Conservation (phyloP, 1,284 basidiomycete genomes). For the Thelephora terrestris region DNA sequence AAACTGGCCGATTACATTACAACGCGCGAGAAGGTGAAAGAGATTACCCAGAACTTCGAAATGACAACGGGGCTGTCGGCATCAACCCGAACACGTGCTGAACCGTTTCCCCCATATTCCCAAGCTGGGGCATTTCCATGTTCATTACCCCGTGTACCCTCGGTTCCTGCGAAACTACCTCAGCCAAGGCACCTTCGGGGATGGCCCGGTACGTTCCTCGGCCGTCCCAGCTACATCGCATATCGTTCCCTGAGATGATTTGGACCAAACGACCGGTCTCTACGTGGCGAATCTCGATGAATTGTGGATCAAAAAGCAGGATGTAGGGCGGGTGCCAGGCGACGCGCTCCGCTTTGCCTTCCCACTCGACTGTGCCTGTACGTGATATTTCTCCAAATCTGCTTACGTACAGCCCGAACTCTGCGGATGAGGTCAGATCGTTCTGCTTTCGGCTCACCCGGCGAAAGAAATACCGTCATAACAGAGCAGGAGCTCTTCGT, state of each 20-base stretch:
- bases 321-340: slow-evolving; percentile 87
- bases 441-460: neutral
- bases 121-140: slow-evolving; percentile 33
- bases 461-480: slow-evolving; percentile 62
- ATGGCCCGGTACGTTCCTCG: slow-evolving; percentile 41
- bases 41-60: slow-evolving; percentile 49
- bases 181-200: slow-evolving; percentile 29
- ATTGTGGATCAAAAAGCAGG: too few relatives aligned
- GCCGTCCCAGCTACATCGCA: slow-evolving; percentile 40
- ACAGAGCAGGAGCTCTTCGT: slow-evolving; percentile 87
- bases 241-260: too few relatives aligned
- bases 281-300: too few relatives aligned
- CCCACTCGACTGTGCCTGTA: slow-evolving; percentile 87
- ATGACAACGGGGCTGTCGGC: slow-evolving; percentile 63
- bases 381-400: slow-evolving; percentile 80
- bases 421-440: slow-evolving; percentile 31
- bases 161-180: slow-evolving; percentile 52
- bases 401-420: slow-evolving; percentile 86
- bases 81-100: slow-evolving; percentile 78
- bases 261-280: too few relatives aligned
- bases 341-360: slow-evolving; percentile 81
- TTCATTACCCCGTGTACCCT: slow-evolving; percentile 67
- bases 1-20: slow-evolving; percentile 50
- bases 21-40: slow-evolving; percentile 52
- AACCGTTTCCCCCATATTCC: slow-evolving; percentile 20